phyloP scores from a whole-genome alignment of 495 filamentous ascomycete genomes.

The Durotheca rogersii region DNA sequence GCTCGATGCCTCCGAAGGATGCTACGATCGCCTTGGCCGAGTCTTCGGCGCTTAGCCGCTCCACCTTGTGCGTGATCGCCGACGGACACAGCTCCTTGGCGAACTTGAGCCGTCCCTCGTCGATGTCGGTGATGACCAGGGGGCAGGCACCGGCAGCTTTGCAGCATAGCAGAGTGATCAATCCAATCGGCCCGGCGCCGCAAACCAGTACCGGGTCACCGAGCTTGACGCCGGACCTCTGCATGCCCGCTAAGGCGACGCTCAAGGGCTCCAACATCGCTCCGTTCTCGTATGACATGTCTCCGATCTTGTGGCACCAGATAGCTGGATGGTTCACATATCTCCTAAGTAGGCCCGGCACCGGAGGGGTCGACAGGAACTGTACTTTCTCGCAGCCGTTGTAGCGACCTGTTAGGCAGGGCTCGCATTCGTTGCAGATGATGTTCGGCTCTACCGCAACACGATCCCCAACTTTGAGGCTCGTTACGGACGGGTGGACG shows the following conservation, averaged over 20 bases:
- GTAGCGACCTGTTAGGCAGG: constrained; percentile 86
- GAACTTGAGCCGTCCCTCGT: constrained; percentile 77
- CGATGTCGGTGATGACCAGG: constrained; percentile 89
- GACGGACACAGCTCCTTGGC: constrained; percentile 74
- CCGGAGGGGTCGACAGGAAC: constrained; percentile 86
- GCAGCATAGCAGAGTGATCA: constrained; percentile 79
- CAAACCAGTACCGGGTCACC: constrained; percentile 85
- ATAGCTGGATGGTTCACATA: constrained; percentile 91
- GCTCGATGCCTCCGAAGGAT: constrained; percentile 69
- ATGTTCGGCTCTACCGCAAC: constrained; percentile 91
- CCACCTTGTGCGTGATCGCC: constrained; percentile 76
- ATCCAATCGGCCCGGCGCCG: constrained; percentile 86
- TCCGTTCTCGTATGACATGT: constrained; percentile 87
- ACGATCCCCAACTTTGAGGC: constrained; percentile 76
- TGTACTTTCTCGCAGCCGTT: constrained; percentile 84
- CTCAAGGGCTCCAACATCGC: constrained; percentile 84
- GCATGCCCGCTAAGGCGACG: constrained; percentile 80
- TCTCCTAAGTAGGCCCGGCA: constrained; percentile 82
- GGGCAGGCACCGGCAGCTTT: constrained; percentile 82
- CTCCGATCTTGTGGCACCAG: constrained; percentile 90
- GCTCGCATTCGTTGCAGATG: constrained; percentile 84
- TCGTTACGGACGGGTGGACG: constrained; percentile 73
- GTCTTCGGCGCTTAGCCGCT: constrained; percentile 67
- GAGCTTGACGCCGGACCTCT: constrained; percentile 72
- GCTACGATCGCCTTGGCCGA: constrained; percentile 64